These are phyloP conservation scores for Carex myosuroides DNA, from an alignment of 176 grass and related monocot species.

Conservation along the genomic window DNA sequence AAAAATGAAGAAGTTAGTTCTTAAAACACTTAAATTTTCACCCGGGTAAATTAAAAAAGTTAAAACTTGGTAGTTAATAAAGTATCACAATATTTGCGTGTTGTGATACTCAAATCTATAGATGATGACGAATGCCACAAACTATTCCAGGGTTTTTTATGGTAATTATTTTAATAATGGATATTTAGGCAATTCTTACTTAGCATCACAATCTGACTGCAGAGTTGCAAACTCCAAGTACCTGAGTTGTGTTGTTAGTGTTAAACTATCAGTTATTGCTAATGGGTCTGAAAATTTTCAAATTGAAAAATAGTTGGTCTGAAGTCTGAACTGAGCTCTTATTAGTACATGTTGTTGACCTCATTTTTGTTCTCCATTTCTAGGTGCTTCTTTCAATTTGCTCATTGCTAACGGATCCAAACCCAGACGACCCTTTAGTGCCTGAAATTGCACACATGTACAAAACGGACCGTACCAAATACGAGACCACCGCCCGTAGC, in stretches of 20 bases:
- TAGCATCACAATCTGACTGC: not conserved
- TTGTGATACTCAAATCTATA: not conserved
- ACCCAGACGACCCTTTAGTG: slow-evolving; percentile 35
- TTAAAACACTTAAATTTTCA: not conserved
- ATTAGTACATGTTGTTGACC: not conserved
- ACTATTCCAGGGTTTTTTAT: not conserved
- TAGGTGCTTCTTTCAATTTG: slow-evolving; percentile 51
- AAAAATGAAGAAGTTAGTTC: not conserved
- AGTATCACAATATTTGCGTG: too few species aligned
- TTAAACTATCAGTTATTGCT: not conserved
- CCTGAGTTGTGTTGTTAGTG: not conserved
- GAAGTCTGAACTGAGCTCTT: not conserved
- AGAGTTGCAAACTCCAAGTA: not conserved
- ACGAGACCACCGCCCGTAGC: slow-evolving; percentile 56
- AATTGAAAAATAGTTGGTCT: not conserved
- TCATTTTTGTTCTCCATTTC: not conserved
- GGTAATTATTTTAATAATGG: not conserved
- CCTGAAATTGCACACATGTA: slow-evolving; percentile 46
- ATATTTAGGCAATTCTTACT: not conserved
- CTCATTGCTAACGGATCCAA: slow-evolving; percentile 33
- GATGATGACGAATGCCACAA: not conserved
- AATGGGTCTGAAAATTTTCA: not conserved
- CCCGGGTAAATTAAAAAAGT: not conserved
- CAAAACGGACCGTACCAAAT: slow-evolving; percentile 51
- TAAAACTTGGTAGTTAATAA: not conserved